Evolutionary conservation across 1,284 basidiomycete genomes (phyloP).

Genomic region (Ustilago cynodontis): DNA sequence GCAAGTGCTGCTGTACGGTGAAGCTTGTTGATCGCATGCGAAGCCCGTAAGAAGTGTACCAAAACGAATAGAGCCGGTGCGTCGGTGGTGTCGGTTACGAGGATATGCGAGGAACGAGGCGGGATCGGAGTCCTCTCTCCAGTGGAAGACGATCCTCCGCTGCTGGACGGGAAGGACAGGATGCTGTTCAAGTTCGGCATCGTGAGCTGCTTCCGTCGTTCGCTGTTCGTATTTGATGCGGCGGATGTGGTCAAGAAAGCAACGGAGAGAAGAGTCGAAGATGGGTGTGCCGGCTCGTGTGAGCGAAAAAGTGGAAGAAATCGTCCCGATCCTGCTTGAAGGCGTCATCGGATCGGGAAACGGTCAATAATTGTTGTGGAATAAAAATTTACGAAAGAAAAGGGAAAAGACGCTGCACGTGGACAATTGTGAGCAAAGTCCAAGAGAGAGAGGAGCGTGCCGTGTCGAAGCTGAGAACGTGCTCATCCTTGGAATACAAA

Average conservation of each 20-base stretch:
- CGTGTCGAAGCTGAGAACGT: slow-evolving; percentile 19
- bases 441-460: slow-evolving; percentile 1
- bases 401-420: slow-evolving; percentile 20
- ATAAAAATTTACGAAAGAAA: background rate
- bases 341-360: background rate
- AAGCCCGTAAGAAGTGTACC: slow-evolving; percentile 43
- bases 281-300: slow-evolving; percentile 7
- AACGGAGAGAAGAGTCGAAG: background rate
- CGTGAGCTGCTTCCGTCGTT: background rate
- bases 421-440: slow-evolving; percentile 12
- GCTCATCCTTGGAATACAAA: slow-evolving; percentile 9
- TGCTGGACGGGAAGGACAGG: slow-evolving; percentile 33
- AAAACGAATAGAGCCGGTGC: slow-evolving; percentile 52
- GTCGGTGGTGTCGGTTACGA: slow-evolving; percentile 57
- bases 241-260: background rate
- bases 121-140: slow-evolving; percentile 37
- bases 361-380: background rate
- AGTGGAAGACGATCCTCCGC: slow-evolving; percentile 19
- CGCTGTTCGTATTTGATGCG: background rate
- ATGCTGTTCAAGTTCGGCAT: slow-evolving; percentile 53
- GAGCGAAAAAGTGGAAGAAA: slow-evolving; percentile 23
- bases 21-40: slow-evolving; percentile 27
- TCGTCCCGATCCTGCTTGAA: background rate
- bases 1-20: background rate
- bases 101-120: slow-evolving; percentile 46